phyloP scores from a whole-genome alignment of 225 moss, liverwort and hornwort genomes.

The Bryoerythrophyllum caledonicum region DNA sequence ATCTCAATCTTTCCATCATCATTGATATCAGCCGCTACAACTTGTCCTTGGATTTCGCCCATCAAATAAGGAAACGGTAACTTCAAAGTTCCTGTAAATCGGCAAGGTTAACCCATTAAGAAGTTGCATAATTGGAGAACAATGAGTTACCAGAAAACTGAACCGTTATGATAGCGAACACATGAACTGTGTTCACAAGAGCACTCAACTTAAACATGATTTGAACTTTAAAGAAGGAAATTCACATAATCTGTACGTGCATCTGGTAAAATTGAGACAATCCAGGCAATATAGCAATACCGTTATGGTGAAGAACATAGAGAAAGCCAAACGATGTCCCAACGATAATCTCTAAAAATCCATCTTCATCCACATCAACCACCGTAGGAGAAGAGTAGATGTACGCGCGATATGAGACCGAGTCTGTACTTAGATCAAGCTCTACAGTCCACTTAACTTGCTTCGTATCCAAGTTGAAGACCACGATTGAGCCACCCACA shows the following conservation, averaged over 20 bases:
- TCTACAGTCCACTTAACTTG: slow-evolving; percentile 84
- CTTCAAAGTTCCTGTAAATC: slow-evolving; percentile 63
- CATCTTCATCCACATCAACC: slow-evolving; percentile 89
- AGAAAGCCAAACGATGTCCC: slow-evolving; percentile 91
- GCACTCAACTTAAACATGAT: too few relatives aligned
- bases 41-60: slow-evolving; percentile 99
- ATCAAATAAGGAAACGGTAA: slow-evolving; percentile 60
- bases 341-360: slow-evolving; percentile 77
- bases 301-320: slow-evolving; percentile 75
- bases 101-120: too few relatives aligned
- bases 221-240: too few relatives aligned
- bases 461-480: slow-evolving; percentile 94
- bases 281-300: too few relatives aligned
- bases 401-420: slow-evolving; percentile 76
- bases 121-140: too few relatives aligned
- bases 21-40: slow-evolving; percentile 88
- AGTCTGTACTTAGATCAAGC: slow-evolving; percentile 87
- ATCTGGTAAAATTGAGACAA: too few relatives aligned
- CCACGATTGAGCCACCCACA: slow-evolving; percentile 91
- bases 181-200: too few relatives aligned
- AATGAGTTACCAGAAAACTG: too few relatives aligned
- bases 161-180: too few relatives aligned
- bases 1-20: slow-evolving; percentile 92
- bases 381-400: slow-evolving; percentile 96
- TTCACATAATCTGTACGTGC: too few relatives aligned